Evolutionary conservation across 1,139 yeast genomes (phyloP).

Genomic region (Geotrichum restrictum): DNA sequence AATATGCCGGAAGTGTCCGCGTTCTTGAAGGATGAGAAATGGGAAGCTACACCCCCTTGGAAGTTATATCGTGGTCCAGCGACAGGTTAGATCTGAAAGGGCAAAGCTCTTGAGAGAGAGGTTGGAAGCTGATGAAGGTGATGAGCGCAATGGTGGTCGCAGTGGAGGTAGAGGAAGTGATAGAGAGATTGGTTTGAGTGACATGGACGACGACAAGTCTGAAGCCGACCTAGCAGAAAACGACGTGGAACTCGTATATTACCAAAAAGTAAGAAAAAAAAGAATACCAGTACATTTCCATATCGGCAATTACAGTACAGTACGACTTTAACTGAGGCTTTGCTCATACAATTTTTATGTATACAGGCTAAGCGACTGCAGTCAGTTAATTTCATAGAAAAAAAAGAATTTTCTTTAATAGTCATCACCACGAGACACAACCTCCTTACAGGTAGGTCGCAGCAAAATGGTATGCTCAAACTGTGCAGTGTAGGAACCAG

Average conservation of each 20-base stretch:
- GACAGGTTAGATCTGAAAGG: slow-evolving; percentile 66
- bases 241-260: background rate
- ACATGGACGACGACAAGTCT: slow-evolving; percentile 4
- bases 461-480: slow-evolving; percentile 89
- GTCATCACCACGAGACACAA: slow-evolving; percentile 92
- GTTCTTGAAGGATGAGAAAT: slow-evolving; percentile 63
- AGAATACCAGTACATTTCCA: no score
- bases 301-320: no score
- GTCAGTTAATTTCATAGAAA: no score
- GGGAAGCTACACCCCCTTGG: slow-evolving; percentile 94
- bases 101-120: slow-evolving; percentile 19
- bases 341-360: no score
- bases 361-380: no score
- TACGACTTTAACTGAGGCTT: no score
- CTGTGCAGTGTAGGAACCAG: slow-evolving; percentile 92
- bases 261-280: background rate
- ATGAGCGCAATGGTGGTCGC: background rate
- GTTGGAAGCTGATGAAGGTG: slow-evolving; percentile 16
- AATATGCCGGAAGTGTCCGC: slow-evolving; percentile 69
- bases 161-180: slow-evolving; percentile 9
- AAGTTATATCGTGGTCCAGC: slow-evolving; percentile 72
- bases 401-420: no score
- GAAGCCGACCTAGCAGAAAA: background rate
- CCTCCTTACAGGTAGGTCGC: slow-evolving; percentile 90
- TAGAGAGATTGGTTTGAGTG: slow-evolving; percentile 17